Base-by-base conservation (phyloP, 805 yeast species). In the Tetrapisispora fleetii region DNA sequence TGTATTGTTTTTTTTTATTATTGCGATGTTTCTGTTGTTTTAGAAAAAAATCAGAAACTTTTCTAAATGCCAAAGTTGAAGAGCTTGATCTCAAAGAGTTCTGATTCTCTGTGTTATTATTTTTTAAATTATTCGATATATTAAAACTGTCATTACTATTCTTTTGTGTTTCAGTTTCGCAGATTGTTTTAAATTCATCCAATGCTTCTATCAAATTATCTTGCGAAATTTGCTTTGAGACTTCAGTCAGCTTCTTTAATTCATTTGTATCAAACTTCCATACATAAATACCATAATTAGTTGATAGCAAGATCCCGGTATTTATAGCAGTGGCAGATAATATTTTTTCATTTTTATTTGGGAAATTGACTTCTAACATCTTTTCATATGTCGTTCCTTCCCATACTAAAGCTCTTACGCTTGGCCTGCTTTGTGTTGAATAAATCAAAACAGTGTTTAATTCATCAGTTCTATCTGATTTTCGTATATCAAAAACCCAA, bases 371-470 rank as follows among this genome's bases (percentile, higher is more conserved):
- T 41, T 62, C 67, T 2, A 54, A 49, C 50, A 61, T 56, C 35
- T 51, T 52, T 40, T 53, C 55, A 48, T 63, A 64, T 6, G 47
- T 36, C 39, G 62, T 54, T 2, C 59, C 64, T 27, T 53, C 52
- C 68, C 68, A 63, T n/a, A 58, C 48, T 32, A 62, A 53, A 40
- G 60, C 43, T 46, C 62, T 55, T 36, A 64, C 36, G 22, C 54
- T 63, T 5, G 56, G 24, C 7, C 47, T 42, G 7, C 50, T 48
- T 27, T 42, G 53, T 11, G 58, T 56, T 4, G 56, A 49, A 38
- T 58, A 58, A 4, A 59, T 36, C 13, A 62, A 48, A 17, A 54
- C 52, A 2, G 63, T 58, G 13, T 30, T 48, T 18, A 43, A 48
- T 11, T 48, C 53, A 3, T 53, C 50, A 17, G 27, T 22, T 37